A percentile compares a stretch with the other conserved stretches of the same genome.
phyloP scores from a whole-genome alignment of 345 rosid species.

The Salix udensis region DNA sequence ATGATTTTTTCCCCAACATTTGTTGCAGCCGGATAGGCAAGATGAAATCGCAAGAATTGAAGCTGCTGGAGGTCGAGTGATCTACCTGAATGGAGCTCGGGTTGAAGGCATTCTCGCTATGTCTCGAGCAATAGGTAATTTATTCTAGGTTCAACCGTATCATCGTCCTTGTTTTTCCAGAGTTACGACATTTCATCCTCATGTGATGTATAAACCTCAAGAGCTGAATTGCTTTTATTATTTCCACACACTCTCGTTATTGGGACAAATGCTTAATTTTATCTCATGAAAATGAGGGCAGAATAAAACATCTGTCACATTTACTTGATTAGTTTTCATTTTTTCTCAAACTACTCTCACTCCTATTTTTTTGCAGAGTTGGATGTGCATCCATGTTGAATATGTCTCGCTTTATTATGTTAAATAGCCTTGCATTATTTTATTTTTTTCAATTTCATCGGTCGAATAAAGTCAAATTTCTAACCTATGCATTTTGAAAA shows the following conservation, averaged over 20 bases:
- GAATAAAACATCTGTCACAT: background rate
- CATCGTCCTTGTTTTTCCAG: background rate
- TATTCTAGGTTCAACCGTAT: constrained; percentile 3
- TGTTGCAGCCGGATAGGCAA: constrained; percentile 66
- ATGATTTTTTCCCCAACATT: background rate
- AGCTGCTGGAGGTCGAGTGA: constrained; percentile 69
- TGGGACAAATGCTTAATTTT: background rate
- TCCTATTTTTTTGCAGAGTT: background rate
- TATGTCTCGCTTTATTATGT: background rate
- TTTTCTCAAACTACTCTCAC: background rate
- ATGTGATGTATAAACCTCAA: background rate
- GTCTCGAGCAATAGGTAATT: constrained; percentile 81
- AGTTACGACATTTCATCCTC: background rate
- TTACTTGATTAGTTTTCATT: background rate
- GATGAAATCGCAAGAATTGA: constrained; percentile 71
- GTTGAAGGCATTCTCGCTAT: constrained; percentile 85
- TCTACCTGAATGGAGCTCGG: constrained; percentile 53
- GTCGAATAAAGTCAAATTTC: background rate
- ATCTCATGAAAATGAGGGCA: background rate
- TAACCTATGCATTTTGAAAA: background rate
- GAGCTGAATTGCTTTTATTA: background rate
- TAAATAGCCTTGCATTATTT: background rate
- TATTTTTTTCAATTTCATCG: background rate
- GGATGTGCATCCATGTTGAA: background rate
- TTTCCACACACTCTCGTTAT: background rate